phyloP scores from a whole-genome alignment of 2,329 filamentous ascomycete species.

The Coniochaeta sp. region DNA sequence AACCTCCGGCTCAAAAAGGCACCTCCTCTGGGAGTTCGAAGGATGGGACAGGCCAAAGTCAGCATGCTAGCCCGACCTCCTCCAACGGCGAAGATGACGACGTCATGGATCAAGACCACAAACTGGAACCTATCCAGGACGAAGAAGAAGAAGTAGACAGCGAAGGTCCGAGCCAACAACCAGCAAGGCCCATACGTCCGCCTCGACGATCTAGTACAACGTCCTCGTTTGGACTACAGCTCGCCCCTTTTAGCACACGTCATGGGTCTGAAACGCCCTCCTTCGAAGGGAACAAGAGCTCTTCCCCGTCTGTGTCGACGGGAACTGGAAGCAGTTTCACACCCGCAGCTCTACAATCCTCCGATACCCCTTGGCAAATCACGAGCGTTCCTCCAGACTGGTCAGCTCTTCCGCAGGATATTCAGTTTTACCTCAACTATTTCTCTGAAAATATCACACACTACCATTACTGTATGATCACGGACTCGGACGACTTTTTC shows the following conservation, averaged over 20 bases:
- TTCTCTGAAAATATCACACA: slow-evolving; percentile 70
- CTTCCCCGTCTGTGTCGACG: slow-evolving; percentile 45
- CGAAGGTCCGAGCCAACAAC: slow-evolving; percentile 8
- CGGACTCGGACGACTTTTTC: slow-evolving; percentile 67
- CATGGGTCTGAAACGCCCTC: slow-evolving; percentile 45
- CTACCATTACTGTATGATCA: slow-evolving; percentile 75
- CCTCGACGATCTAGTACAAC: slow-evolving; percentile 28
- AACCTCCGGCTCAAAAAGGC: slow-evolving; percentile 45
- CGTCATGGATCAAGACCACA: slow-evolving; percentile 32
- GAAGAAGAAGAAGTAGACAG: slow-evolving; percentile 31
- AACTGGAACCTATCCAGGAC: slow-evolving; percentile 46
- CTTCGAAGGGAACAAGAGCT: slow-evolving; percentile 39
- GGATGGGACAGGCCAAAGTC: slow-evolving; percentile 25
- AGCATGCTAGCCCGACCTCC: slow-evolving; percentile 42
- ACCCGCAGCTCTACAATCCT: slow-evolving; percentile 17
- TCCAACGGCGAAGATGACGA: slow-evolving; percentile 47
- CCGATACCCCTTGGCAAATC: slow-evolving; percentile 19
- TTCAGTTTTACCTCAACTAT: slow-evolving; percentile 73
- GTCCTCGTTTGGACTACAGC: slow-evolving; percentile 28
- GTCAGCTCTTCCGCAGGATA: slow-evolving; percentile 56
- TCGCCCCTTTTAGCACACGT: slow-evolving; percentile 28
- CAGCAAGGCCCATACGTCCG: slow-evolving; percentile 11
- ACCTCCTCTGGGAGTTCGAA: slow-evolving; percentile 24
- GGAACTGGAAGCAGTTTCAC: slow-evolving; percentile 29
- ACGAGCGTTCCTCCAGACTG: slow-evolving; percentile 33